Percentiles rank a stretch among this genome's conserved stretches.
These are phyloP conservation scores for Babesia ovis DNA, from an alignment of 169 alveolate genomes.

Conservation along the genomic window DNA sequence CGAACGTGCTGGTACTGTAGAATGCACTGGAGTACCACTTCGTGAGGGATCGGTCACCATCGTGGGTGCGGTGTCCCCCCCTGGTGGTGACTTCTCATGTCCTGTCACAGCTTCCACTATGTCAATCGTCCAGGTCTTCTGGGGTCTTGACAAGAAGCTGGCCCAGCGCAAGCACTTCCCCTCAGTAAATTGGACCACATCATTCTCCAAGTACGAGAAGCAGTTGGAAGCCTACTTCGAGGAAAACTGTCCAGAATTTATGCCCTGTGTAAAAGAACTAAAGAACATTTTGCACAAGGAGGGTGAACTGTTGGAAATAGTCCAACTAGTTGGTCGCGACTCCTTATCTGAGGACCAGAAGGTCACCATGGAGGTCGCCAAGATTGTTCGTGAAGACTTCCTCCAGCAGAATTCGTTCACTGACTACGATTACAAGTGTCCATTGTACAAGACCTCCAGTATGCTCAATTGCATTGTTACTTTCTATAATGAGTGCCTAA, in stretches of 20 bases:
- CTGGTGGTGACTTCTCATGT: slow-evolving; percentile 99
- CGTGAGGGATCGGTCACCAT: slow-evolving; percentile 98
- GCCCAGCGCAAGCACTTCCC: slow-evolving; percentile 99
- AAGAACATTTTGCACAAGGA: slow-evolving; percentile 93
- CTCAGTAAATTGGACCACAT: slow-evolving; percentile 96
- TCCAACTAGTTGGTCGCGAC: slow-evolving; percentile 98
- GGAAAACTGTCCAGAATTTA: slow-evolving; percentile 91
- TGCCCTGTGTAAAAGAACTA: slow-evolving; percentile 86
- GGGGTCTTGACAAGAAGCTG: slow-evolving; percentile 99
- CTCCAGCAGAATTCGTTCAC: slow-evolving; percentile 97
- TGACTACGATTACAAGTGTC: slow-evolving; percentile 97
- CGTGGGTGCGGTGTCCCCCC: slow-evolving; percentile 99
- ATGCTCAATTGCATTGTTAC: slow-evolving; percentile 95
- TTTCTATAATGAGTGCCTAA: slow-evolving; percentile 90
- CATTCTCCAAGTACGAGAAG: slow-evolving; percentile 95
- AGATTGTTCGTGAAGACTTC: slow-evolving; percentile 96
- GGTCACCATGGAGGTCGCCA: slow-evolving; percentile 91
- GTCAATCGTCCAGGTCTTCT: slow-evolving; percentile 97
- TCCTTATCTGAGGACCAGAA: slow-evolving; percentile 96
- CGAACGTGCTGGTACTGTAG: slow-evolving; percentile 97
- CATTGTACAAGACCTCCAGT: slow-evolving; percentile 94
- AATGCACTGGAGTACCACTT: slow-evolving; percentile 96
- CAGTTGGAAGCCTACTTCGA: slow-evolving; percentile 93
- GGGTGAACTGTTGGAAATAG: slow-evolving; percentile 95
- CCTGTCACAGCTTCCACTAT: slow-evolving; percentile 98